Conservation (phyloP, 2,329 filamentous ascomycete species). For the Aspergillus alliaceus region DNA sequence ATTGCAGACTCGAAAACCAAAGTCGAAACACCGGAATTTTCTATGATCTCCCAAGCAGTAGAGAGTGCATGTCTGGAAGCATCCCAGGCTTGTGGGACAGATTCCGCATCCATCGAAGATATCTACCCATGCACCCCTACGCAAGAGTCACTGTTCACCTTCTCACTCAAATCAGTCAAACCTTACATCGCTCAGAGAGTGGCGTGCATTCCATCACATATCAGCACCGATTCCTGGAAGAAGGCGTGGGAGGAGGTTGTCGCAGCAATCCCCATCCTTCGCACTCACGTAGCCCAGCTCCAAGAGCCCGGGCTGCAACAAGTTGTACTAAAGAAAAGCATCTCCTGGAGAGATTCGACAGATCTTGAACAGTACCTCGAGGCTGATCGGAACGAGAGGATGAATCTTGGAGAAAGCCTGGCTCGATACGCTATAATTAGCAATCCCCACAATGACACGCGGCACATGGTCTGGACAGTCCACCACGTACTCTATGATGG, state of each 20-base stretch:
- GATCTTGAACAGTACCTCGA: constrained; percentile 28
- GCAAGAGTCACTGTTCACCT: constrained; percentile 46
- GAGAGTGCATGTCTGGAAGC: constrained; percentile 39
- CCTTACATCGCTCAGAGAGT: constrained; percentile 49
- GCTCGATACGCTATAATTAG: constrained; percentile 37
- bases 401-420: constrained; percentile 37
- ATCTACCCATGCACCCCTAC: constrained; percentile 44
- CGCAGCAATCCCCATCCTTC: constrained; percentile 44
- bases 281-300: constrained; percentile 45
- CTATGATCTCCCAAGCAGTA: constrained; percentile 32
- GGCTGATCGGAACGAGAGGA: constrained; percentile 25
- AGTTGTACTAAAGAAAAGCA: constrained; percentile 34
- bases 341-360: constrained; percentile 31
- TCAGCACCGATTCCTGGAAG: constrained; percentile 41
- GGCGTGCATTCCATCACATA: constrained; percentile 34
- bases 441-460: constrained; percentile 20
- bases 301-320: constrained; percentile 36
- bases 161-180: constrained; percentile 44
- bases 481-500: constrained; percentile 56
- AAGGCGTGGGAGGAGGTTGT: constrained; percentile 47
- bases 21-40: constrained; percentile 26
- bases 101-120: constrained; percentile 33
- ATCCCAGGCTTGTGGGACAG: constrained; percentile 34
- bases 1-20: constrained; percentile 27
- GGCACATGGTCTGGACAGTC: constrained; percentile 50